phyloP scores from a whole-genome alignment of 2,329 filamentous ascomycete species.

The Claviceps sp. region DNA sequence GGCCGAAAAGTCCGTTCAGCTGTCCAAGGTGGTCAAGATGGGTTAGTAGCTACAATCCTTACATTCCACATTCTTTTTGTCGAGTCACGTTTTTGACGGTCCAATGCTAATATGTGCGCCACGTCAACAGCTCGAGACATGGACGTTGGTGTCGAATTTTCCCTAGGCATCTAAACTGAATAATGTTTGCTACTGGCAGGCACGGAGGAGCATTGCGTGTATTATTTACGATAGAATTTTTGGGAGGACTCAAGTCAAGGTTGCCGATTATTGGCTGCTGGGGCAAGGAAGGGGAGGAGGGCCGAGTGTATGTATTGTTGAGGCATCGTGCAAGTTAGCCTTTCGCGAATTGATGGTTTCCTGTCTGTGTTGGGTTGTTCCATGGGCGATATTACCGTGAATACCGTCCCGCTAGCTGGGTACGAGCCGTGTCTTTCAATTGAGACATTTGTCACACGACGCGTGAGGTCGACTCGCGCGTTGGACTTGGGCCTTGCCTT shows the following conservation, averaged over 20 bases:
- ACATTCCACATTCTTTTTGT: background rate
- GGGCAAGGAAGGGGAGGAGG: background rate
- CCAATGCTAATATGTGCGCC: constrained; percentile 10
- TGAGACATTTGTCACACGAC: no score
- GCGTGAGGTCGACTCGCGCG: no score
- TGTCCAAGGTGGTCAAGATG: constrained; percentile 99
- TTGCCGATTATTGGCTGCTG: background rate
- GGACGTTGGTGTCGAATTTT: constrained; percentile 93
- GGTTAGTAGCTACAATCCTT: constrained; percentile 39
- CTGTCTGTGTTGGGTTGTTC: background rate
- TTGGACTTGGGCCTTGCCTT: no score
- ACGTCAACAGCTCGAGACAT: constrained; percentile 66
- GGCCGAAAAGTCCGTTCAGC: constrained; percentile 95
- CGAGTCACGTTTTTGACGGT: background rate
- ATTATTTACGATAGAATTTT: constrained; percentile 11
- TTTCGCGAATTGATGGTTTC: background rate
- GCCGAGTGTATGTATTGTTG: constrained; percentile 4
- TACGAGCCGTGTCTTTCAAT: no score
- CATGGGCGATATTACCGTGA: no score
- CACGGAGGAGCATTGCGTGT: constrained; percentile 11
- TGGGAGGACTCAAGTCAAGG: background rate
- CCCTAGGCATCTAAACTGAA: constrained; percentile 63
- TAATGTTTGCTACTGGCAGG: constrained; percentile 1
- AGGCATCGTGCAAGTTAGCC: constrained; percentile 3
- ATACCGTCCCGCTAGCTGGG: no score